A percentile compares a stretch with the other conserved stretches of the same genome.
Evolutionary conservation across 169 alveolate species (phyloP).

Genomic region (Plasmodium berghei): DNA sequence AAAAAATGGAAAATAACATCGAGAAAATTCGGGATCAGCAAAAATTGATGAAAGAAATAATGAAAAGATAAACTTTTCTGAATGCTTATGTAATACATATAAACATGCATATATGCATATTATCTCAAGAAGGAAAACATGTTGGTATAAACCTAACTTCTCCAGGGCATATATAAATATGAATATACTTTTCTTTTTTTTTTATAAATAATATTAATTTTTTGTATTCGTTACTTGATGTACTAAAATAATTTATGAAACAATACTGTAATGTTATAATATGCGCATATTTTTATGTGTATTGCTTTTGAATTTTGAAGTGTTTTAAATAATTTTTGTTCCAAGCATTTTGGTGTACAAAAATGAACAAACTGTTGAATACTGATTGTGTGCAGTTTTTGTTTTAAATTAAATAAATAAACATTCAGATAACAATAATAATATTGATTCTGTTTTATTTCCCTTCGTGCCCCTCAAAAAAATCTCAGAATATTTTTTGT

Average conservation of each 20-base stretch:
- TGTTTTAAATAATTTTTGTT: conserved; percentile 20
- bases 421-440: neutral
- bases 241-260: neutral
- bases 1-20: conserved; percentile 74
- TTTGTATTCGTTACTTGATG: conserved; percentile 15
- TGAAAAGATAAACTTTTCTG: conserved; percentile 45
- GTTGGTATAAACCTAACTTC: neutral
- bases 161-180: conserved; percentile 4
- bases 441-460: neutral
- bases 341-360: conserved; percentile 9
- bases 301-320: conserved; percentile 16
- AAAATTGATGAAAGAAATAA: conserved; percentile 69
- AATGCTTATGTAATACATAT: too few relatives aligned
- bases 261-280: neutral
- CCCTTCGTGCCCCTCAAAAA: neutral
- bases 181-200: neutral
- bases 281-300: conserved; percentile 34
- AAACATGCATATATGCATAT: conserved; percentile 4
- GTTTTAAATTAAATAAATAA: conserved; percentile 15
- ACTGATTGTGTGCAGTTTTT: conserved; percentile 51
- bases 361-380: conserved; percentile 41
- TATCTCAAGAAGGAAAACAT: neutral
- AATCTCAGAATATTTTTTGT: neutral
- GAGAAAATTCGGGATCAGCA: conserved; percentile 76
- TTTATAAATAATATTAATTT: conserved; percentile 3